Evolutionary conservation across 768 basidiomycete genomes (phyloP), one percentile per base, ranked within the genome.

Genomic region (Suillus alpinus): DNA sequence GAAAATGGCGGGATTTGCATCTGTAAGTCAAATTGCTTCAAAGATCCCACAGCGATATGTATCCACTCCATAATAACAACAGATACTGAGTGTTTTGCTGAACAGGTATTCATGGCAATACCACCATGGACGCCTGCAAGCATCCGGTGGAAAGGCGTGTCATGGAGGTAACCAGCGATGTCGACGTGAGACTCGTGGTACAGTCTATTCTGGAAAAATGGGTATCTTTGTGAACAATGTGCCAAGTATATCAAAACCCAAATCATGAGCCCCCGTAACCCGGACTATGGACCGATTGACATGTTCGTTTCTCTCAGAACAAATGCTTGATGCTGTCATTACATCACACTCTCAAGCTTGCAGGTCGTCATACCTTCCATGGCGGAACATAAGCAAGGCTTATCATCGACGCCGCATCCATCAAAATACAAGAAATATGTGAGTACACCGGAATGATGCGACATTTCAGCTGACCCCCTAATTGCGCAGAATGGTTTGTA

Each of bases 211-310:
- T 85, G 13, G 74, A 76, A 0, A 77, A 76, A 85, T 92, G 43
- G 90, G 92, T 60, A 75, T 93, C 0, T 71, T 92, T 2, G 86
- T 92, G 44, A 92, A 92, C 68, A 92, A 92, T 62, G 92, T 18
- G 7, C 13, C 7, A 46, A 68, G 72, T 1, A 57, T 44, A 77
- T 65, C 7, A 10, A 18, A 7, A 18, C 53, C n/a, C 18, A 34
- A 18, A 53, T 47, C 64, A 80, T 80, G 78, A 18, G 74, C 80
- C 78, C 9, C 69, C 79, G 32, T 91, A 93, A 61, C 76, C 82
- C 46, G 14, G 8, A 75, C 81, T 2, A 70, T 87, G 37, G 85
- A 88, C 0, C 67, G 76, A 47, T 78, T 87, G 39, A 77, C 79
- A 64, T 63, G 73, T 3, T 69, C 77, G 0, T 91, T 89, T 67